These are phyloP conservation scores for Punctularia strigosozonata DNA, from an alignment of 768 basidiomycete species.

Conservation along the genomic window DNA sequence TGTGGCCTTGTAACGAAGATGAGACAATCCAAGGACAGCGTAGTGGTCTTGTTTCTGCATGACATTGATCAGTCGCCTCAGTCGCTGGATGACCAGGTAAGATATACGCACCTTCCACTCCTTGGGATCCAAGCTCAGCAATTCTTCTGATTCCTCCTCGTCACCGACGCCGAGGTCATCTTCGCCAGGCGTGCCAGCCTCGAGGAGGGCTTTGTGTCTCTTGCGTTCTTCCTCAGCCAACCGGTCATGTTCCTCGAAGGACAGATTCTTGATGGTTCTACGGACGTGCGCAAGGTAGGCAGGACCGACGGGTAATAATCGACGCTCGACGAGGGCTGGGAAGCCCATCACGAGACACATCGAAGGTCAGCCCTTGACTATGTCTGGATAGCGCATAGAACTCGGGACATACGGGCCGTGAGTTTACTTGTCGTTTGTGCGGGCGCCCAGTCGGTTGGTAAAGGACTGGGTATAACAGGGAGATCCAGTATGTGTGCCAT, in stretches of 20 bases:
- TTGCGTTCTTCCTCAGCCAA: constrained; percentile 41
- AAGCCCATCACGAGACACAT: neutral
- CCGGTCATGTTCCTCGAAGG: constrained; percentile 78
- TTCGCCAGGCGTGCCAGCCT: constrained; percentile 35
- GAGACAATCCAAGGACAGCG: constrained; percentile 88
- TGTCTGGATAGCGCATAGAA: neutral
- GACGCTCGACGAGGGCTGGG: constrained; percentile 30
- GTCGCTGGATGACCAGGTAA: neutral
- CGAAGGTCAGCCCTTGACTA: constrained; percentile 6
- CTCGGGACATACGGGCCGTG: constrained; percentile 19
- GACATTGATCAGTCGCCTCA: neutral
- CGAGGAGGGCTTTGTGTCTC: constrained; percentile 38
- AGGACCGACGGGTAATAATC: constrained; percentile 74
- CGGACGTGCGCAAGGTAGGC: constrained; percentile 80
- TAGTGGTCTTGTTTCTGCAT: constrained; percentile 95
- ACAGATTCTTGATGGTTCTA: constrained; percentile 58
- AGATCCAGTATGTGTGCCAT: constrained; percentile 20
- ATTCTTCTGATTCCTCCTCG: constrained; percentile 65
- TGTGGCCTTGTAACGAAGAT: constrained; percentile 76
- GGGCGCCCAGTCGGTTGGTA: constrained; percentile 33
- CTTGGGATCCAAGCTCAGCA: constrained; percentile 80
- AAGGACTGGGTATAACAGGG: constrained; percentile 28
- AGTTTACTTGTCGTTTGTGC: constrained; percentile 22
- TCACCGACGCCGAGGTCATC: constrained; percentile 91
- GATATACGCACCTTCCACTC: constrained; percentile 78